These are phyloP conservation scores for Xylaria multiplex DNA, from an alignment of 2,329 filamentous ascomycete genomes.

Conservation along the genomic window DNA sequence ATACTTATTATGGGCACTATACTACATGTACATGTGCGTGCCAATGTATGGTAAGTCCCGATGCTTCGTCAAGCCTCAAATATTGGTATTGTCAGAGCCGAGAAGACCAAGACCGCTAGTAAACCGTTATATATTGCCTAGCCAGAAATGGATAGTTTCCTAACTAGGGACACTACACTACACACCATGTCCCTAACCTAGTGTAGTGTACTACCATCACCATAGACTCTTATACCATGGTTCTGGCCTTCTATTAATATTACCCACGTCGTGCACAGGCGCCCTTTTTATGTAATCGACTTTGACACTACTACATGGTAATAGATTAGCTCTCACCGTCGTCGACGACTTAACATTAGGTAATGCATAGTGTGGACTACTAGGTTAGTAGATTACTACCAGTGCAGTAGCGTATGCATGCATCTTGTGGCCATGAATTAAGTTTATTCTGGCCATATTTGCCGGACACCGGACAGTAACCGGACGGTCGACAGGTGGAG, in stretches of 20 bases:
- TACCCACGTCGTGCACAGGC: constrained; percentile 32
- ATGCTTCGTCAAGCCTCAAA: constrained; percentile 1
- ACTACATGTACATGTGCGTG: no score
- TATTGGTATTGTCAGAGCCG: not conserved
- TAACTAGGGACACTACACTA: not conserved
- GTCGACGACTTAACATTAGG: constrained; percentile 1
- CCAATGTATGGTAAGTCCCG: not conserved
- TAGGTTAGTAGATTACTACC: no score
- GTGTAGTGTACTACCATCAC: constrained; percentile 9
- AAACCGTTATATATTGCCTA: constrained; percentile 19
- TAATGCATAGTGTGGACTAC: not conserved
- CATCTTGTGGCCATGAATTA: not conserved
- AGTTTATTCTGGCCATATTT: constrained; percentile 2
- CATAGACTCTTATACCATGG: constrained; percentile 11
- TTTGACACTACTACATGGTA: no score
- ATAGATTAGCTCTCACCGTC: not conserved
- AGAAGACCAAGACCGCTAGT: not conserved
- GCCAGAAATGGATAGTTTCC: constrained; percentile 1
- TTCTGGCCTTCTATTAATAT: constrained; percentile 34
- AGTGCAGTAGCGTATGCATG: not conserved
- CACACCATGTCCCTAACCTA: not conserved
- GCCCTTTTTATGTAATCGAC: constrained; percentile 3
- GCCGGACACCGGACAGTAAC: constrained; percentile 12
- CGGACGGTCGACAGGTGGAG: constrained; percentile 12
- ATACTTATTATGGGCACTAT: not conserved